Percentiles rank a stretch among this genome's conserved stretches.
Conservation (phyloP, 2,329 filamentous ascomycete species). For the Neofusicoccum parvum region DNA sequence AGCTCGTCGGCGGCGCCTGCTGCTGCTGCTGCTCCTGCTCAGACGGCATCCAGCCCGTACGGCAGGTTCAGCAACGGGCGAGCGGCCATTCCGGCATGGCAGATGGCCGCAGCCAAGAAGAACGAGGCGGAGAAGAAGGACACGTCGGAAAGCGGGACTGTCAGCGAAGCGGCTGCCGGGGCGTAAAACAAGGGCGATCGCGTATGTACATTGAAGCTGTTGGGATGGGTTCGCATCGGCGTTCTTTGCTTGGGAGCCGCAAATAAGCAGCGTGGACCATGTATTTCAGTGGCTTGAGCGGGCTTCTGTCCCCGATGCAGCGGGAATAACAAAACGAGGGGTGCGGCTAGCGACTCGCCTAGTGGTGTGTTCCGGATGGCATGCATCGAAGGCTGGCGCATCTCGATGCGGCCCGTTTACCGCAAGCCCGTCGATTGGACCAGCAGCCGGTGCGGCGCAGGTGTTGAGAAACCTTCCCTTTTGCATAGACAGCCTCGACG, state of each 20-base stretch:
- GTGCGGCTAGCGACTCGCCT: neutral
- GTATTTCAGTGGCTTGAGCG: neutral
- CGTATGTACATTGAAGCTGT: neutral
- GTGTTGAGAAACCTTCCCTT: neutral
- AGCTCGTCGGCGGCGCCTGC: slow-evolving; percentile 3
- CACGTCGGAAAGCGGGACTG: slow-evolving; percentile 41
- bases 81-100: slow-evolving; percentile 56
- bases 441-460: neutral
- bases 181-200: slow-evolving; percentile 21
- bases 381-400: neutral
- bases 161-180: slow-evolving; percentile 33
- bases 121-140: slow-evolving; percentile 49
- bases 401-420: neutral
- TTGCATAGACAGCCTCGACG: neutral
- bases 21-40: neutral
- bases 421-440: neutral
- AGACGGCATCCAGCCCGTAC: slow-evolving; percentile 30
- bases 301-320: neutral
- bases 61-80: slow-evolving; percentile 36
- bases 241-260: neutral
- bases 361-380: neutral
- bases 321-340: slow-evolving; percentile 8
- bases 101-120: slow-evolving; percentile 54
- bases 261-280: neutral
- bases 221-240: neutral